Evolutionary conservation across 2,329 filamentous ascomycete genomes (phyloP), one percentile per base, ranked within the genome.

Genomic region (Microthyrium microscopicum): DNA sequence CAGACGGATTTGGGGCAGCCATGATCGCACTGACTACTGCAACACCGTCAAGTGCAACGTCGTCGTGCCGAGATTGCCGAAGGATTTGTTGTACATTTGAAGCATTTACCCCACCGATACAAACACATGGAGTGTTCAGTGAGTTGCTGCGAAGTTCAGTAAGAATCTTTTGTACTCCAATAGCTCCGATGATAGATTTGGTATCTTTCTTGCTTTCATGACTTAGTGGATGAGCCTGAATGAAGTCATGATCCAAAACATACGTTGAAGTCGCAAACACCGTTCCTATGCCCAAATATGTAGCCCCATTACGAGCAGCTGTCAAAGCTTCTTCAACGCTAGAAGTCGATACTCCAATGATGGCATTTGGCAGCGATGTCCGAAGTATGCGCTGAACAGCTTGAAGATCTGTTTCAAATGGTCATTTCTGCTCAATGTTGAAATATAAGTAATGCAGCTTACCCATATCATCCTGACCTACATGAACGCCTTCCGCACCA

Each of bases 381-480:
- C 22, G 8, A 25, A 25, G 22, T 25, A 25, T 8, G n/a, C n/a
- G 8, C 8, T 25, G 22, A 25, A 25, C n/a, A 8, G 22, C 22
- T n/a, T 25, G 22, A 25, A 25, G 8, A 8, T 25, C n/a, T n/a
- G n/a, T n/a, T n/a, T n/a, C n/a, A n/a, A n/a, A n/a, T n/a, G n/a
- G n/a, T n/a, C n/a, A n/a, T 12, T 15, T 7, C 15, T 9, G 11
- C 9, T 8, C 6, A 12, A 31, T n/a, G 13, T 15, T 26, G 15
- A 30, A 3, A 5, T 25, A 20, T 26, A 17, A 18, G 24, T n/a
- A 12, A 24, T 15, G 12, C 21, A 9, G 21, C 65, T 43, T 54
- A 80, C 77, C 64, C 63, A 93, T 76, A 53, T 95, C 87, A 66
- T 94, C 85, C 59, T 95, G 87, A 5, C 89, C 89, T 31, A 95